These are phyloP conservation scores for Oidiodendron maius DNA, from an alignment of 495 filamentous ascomycete genomes.

Conservation along the genomic window DNA sequence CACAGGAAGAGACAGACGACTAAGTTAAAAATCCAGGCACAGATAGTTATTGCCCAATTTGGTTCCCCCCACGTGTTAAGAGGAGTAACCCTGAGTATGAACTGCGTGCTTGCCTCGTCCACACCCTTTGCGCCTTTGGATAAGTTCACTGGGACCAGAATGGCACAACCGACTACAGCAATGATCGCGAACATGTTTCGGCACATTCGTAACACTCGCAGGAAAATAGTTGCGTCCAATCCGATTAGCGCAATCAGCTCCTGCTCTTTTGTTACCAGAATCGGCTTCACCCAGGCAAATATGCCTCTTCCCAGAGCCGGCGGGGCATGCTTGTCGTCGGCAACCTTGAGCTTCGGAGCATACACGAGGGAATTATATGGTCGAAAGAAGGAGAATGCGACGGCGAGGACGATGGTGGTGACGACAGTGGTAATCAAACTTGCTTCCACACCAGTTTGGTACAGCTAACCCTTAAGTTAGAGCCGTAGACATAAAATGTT, in stretches of 20 bases:
- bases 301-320: constrained; percentile 81
- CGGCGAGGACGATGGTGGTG: constrained; percentile 61
- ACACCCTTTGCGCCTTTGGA: constrained; percentile 36
- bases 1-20: constrained; percentile 78
- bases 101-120: constrained; percentile 48
- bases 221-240: constrained; percentile 84
- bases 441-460: constrained; percentile 62
- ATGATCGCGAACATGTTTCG: constrained; percentile 79
- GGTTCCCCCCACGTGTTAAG: constrained; percentile 46
- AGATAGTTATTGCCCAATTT: constrained; percentile 77
- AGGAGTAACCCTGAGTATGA: constrained; percentile 44
- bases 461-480: constrained; percentile 23
- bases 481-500: constrained; percentile 2
- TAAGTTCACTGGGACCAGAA: constrained; percentile 83
- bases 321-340: constrained; percentile 87
- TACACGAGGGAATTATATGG: constrained; percentile 89
- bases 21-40: constrained; percentile 73
- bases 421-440: constrained; percentile 79
- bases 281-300: constrained; percentile 77
- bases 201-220: constrained; percentile 87
- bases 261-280: constrained; percentile 69
- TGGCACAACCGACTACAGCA: constrained; percentile 64
- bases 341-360: constrained; percentile 89
- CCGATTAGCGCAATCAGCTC: constrained; percentile 73
- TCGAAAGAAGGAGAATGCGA: constrained; percentile 82